Evolutionary conservation across 352 stramenopile genomes (phyloP).

Genomic region (Globisporangium nunn): DNA sequence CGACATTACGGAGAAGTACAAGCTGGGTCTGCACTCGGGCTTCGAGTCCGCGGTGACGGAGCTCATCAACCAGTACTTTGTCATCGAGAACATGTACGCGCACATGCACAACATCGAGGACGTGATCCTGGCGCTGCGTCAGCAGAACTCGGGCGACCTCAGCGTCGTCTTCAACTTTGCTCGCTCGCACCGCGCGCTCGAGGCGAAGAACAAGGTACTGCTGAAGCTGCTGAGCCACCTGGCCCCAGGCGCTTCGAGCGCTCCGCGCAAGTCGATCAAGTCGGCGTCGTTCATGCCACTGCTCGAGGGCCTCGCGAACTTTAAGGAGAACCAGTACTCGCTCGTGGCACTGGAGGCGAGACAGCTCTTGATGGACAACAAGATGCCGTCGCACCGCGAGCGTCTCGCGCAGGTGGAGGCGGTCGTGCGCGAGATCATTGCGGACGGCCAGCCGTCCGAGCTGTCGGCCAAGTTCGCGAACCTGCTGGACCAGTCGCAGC

Average conservation of each 20-base stretch:
- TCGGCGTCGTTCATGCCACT: conserved; percentile 67
- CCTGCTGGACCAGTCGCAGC: conserved; percentile 78
- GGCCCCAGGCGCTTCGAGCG: conserved; percentile 21
- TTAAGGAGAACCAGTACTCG: conserved; percentile 90
- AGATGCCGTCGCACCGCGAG: conserved; percentile 94
- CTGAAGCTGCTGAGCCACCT: conserved; percentile 64
- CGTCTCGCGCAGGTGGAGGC: conserved; percentile 76
- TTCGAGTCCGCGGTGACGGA: conserved; percentile 59
- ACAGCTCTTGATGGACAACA: conserved; percentile 95
- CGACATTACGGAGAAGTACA: conserved; percentile 75
- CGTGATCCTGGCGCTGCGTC: conserved; percentile 79
- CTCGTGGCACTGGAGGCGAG: conserved; percentile 91
- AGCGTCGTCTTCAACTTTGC: conserved; percentile 84
- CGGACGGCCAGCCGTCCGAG: conserved; percentile 34
- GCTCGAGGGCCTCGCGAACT: conserved; percentile 80
- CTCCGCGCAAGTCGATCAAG: conserved; percentile 50
- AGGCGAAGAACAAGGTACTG: conserved; percentile 81
- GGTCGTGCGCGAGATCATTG: conserved; percentile 63
- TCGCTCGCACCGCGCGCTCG: conserved; percentile 87
- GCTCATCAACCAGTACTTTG: conserved; percentile 78
- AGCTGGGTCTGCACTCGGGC: conserved; percentile 55
- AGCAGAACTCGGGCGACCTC: conserved; percentile 87
- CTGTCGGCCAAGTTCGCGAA: conserved; percentile 47
- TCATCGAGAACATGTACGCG: conserved; percentile 69
- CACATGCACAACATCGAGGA: conserved; percentile 79